Evolutionary conservation across 257 asterid species (phyloP), one percentile per base, ranked within the genome.

Genomic region (Penstemon barbatus): DNA sequence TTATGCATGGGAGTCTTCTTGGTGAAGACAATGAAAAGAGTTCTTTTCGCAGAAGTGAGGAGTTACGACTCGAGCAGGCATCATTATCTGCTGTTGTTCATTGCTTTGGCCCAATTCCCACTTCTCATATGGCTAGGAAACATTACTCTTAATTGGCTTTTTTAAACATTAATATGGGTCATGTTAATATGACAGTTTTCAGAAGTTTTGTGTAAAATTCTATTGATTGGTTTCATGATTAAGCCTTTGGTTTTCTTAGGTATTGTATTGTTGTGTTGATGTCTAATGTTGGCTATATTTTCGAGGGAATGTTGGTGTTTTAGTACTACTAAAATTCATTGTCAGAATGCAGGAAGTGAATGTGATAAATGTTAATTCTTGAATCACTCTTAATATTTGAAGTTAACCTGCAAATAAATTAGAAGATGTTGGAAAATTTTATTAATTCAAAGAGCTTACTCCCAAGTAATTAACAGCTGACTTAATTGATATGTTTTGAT

Each of bases 1-100:
- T 70, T 80, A 33, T 77, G 88, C 83, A 83, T 75, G 88, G 88
- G 80, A 9, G 68, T 73, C 49, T 83, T 83, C 82, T 51, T 83
- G 65, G 85, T 83, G 79, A 83, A 80, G 78, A 80, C 88, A 4
- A 80, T 83, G 85, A 83, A 83, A 71, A 69, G 88, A 61, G 88
- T 83, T 11, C 83, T 80, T 25, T 83, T 80, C 18, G 85, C 87
- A 4, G 87, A 83, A 70, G 81, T 77, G 70, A 74, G 87, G 65
- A 83, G 77, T 56, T 83, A 77, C 54, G 88, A 83, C 12, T 83
- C 85, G 43, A 83, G 83, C 79, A 63, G 81, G 63, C 85, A 83
- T 64, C 88, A 83, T 73, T 83, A 83, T 65, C 77, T 83, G 45
- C 80, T 83, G 67, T 81, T 83, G 11, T 77, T 83, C 73, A 77